Evolutionary conservation across 2,329 filamentous ascomycete species (phyloP).

Genomic region (Septoria linicola): DNA sequence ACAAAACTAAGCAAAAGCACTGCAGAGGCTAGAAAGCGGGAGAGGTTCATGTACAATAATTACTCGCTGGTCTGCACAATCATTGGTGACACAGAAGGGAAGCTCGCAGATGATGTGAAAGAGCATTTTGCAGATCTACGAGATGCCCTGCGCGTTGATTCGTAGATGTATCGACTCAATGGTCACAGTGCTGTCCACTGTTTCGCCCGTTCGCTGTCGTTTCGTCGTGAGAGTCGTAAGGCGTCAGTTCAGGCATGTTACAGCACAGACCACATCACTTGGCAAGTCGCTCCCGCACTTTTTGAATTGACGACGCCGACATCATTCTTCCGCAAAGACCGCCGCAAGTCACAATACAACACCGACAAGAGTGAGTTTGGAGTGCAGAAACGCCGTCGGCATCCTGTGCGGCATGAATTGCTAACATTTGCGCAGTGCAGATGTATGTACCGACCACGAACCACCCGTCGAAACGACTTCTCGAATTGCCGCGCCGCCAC

Average conservation of each 20-base stretch:
- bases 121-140: constrained; percentile 67
- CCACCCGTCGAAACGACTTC: constrained; percentile 17
- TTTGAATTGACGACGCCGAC: neutral
- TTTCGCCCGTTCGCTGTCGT: too few relatives aligned
- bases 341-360: constrained; percentile 23
- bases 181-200: neutral
- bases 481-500: constrained; percentile 9
- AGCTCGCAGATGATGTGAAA: constrained; percentile 72
- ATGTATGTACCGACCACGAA: constrained; percentile 31
- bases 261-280: too few relatives aligned
- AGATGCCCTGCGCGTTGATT: constrained; percentile 33
- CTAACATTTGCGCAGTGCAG: constrained; percentile 36
- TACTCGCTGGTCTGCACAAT: constrained; percentile 94
- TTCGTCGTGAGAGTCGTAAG: too few relatives aligned
- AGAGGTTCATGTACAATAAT: constrained; percentile 92
- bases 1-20: constrained; percentile 73
- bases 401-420: constrained; percentile 10
- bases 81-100: constrained; percentile 68
- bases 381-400: neutral
- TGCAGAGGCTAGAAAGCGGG: constrained; percentile 74
- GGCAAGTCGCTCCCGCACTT: neutral
- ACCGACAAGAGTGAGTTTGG: constrained; percentile 31
- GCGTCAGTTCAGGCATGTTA: too few relatives aligned
- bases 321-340: constrained; percentile 15
- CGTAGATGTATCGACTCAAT: constrained; percentile 14